Base-by-base conservation (phyloP, 2,329 filamentous ascomycete species). In the Zymoseptoria ardabiliae region DNA sequence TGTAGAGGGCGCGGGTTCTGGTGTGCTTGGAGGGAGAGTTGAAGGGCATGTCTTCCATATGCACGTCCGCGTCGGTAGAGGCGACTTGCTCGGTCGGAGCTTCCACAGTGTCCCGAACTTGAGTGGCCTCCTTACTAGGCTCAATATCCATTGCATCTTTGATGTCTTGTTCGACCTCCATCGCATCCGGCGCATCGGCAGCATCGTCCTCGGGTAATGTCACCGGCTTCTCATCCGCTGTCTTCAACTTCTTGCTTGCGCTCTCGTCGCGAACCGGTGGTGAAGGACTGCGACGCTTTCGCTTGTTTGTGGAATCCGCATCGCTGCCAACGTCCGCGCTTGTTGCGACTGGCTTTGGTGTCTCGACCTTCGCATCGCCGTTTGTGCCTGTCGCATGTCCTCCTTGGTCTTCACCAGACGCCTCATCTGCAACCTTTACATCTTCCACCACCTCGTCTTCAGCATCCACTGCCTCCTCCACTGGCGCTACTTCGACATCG, bases 1-100 rank as follows among this genome's bases (percentile, higher is more conserved):
- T 94, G 76, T 97, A 97, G 53, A 97, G 78, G 17, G 90, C 87
- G 30, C 84, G 76, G 2, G 91, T 79, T 53, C 74, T 72, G 1
- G 75, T 68, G 59, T 80, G 77, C 8, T 75, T 65, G 17, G 77
- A 73, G 20, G 75, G 71, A 4, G 70, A 55, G 17, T 48, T 57
- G 10, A 53, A 23, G 28, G 30, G n/a, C 19, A 56, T 50, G 28
- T 61, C 55, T 10, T 57, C 23, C 50, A 54, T 50, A 11, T 22
- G 48, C 4, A 30, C 25, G 45, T 55, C 55, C n/a, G 58, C 45
- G n/a, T 28, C 13, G 52, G 28, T 22, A 35, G 50, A 45, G 53
- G 57, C 50, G 20, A 41, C 21, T 13, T 58, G 49, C 7, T 41
- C 28, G 20, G 51, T 50, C 9, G 30, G 11, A 21, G 30, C 5